phyloP scores from a whole-genome alignment of 2,329 filamentous ascomycete genomes.

The Xylariaceae sp. region DNA sequence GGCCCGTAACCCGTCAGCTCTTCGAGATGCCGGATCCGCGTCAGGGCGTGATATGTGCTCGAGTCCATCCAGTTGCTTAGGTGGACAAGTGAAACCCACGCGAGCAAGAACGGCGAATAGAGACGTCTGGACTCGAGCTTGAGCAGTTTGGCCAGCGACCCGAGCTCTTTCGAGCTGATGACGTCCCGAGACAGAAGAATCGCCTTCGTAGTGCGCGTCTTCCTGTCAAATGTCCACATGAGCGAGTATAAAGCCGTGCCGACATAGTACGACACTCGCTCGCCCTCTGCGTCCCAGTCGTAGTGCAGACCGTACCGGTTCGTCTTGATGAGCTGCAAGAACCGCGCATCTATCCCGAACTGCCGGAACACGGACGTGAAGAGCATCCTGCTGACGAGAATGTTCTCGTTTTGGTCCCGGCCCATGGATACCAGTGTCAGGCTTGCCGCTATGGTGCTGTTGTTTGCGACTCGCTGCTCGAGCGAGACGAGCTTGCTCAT shows the following conservation, averaged over 20 bases:
- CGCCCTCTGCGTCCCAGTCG: conserved; percentile 9
- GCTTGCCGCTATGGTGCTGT: conserved; percentile 7
- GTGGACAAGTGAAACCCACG: conserved; percentile 12
- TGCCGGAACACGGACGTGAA: conserved; percentile 7
- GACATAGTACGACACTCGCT: conserved; percentile 11
- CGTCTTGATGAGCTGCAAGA: conserved; percentile 11
- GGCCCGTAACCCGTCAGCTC: conserved; percentile 10
- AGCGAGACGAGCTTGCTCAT: neutral
- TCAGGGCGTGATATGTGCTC: conserved; percentile 13
- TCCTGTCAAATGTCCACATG: conserved; percentile 13
- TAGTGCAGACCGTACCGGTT: conserved; percentile 12
- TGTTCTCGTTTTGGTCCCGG: conserved; percentile 10
- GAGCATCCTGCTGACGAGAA: conserved; percentile 1
- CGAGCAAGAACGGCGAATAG: conserved; percentile 11
- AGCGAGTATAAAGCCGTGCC: conserved; percentile 13
- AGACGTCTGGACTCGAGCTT: conserved; percentile 3
- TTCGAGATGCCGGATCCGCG: conserved; percentile 10
- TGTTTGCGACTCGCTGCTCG: neutral
- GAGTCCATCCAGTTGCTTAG: conserved; percentile 13
- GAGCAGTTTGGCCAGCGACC: conserved; percentile 4
- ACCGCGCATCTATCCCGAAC: conserved; percentile 10
- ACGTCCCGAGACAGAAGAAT: conserved; percentile 9
- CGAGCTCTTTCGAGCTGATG: conserved; percentile 5
- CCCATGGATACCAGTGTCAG: conserved; percentile 7
- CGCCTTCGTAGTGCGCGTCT: conserved; percentile 9